Evolutionary conservation across 306 rosid species (phyloP).

Genomic region (Prunus mongolica): DNA sequence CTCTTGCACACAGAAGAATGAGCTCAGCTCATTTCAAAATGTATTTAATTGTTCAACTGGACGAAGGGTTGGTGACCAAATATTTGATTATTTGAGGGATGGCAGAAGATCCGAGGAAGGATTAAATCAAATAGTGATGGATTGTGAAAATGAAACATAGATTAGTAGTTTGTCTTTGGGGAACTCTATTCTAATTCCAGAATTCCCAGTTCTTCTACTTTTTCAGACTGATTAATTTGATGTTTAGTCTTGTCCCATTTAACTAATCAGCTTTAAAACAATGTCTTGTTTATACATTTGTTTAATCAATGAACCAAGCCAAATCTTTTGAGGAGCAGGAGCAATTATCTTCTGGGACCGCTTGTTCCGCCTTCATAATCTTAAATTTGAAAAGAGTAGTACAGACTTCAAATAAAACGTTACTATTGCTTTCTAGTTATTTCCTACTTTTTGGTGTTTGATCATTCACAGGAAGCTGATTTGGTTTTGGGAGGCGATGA

Average conservation of each 20-base stretch:
- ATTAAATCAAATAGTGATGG: neutral
- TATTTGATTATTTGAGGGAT: neutral
- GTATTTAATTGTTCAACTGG: neutral
- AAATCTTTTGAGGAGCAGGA: neutral
- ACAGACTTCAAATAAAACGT: neutral
- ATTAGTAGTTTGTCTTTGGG: neutral
- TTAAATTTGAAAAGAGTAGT: neutral
- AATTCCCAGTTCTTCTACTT: neutral
- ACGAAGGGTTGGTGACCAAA: neutral
- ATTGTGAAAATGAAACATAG: neutral
- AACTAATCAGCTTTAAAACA: neutral
- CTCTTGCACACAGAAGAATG: neutral
- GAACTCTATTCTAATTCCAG: neutral
- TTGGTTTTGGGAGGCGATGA: slow-evolving; percentile 95
- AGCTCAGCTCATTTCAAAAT: neutral
- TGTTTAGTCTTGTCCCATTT: neutral
- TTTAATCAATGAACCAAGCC: neutral
- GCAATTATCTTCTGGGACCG: neutral
- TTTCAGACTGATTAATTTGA: neutral
- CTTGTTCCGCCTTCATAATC: neutral
- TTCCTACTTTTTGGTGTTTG: slow-evolving; percentile 6
- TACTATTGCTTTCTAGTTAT: neutral
- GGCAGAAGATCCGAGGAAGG: neutral
- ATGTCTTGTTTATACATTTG: neutral
- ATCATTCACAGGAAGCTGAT: slow-evolving; percentile 67